Percentiles rank a stretch among this genome's conserved stretches.
Conservation (phyloP, 148 eudicot genomes). For the Fallopia convolvulus region DNA sequence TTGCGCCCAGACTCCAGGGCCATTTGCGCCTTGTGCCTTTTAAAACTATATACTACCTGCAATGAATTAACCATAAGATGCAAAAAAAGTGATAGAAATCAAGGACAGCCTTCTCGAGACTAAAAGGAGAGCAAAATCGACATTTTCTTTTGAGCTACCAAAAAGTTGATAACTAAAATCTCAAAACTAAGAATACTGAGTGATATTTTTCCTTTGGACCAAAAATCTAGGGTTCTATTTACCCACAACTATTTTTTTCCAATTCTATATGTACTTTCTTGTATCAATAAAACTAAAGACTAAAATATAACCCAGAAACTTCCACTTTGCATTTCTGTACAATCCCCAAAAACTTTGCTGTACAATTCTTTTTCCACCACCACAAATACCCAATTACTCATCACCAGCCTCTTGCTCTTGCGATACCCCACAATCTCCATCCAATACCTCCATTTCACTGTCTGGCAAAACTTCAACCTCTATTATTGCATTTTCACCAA, state of each 20-base stretch:
- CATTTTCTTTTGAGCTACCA: neutral
- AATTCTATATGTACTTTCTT: neutral
- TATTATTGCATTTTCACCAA: no score
- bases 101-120: no score
- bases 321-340: neutral
- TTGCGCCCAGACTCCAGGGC: no score
- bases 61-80: no score
- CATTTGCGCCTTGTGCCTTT: no score
- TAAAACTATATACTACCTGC: no score
- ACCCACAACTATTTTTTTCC: neutral
- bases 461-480: neutral
- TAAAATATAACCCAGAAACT: neutral
- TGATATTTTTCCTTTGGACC: neutral
- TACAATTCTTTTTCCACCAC: neutral
- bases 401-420: neutral
- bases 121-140: no score
- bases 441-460: neutral
- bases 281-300: neutral
- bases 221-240: conserved; percentile 1
- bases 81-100: no score
- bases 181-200: neutral
- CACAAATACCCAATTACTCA: neutral
- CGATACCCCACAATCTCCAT: neutral
- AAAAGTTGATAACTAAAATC: neutral
- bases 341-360: conserved; percentile 10